Evolutionary conservation across 2,329 filamentous ascomycete species (phyloP), one percentile per base, ranked within the genome.

Genomic region (Whalleya microplaca): DNA sequence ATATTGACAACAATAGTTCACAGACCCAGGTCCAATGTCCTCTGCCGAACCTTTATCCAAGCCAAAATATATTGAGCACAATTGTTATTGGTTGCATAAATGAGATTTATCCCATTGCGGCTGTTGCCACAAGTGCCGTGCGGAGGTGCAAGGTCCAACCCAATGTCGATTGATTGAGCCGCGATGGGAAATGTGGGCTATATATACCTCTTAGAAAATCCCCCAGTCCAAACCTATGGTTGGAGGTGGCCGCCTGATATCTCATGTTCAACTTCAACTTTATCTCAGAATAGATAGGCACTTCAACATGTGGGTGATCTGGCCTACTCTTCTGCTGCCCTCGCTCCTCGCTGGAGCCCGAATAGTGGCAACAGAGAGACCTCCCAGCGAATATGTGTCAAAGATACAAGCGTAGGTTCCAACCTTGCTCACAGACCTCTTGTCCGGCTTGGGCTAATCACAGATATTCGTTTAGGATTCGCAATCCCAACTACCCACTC

Each of bases 401-500:
- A 66, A 65, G 54, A 62, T 62, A 46, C 56, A 69, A 42, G 52
- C 63, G 66, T 67, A 61, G 12, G 66, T 48, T 50, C 29, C 1
- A 42, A 29, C 51, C 9, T 18, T 48, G 29, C 16, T 16, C 29
- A 1, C 7, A 42, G 9, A 8, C 9, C 2, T 27, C 12, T 16
- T 23, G 14, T 47, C 14, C 20, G 55, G 5, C 40, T 45, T 41
- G 10, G 10, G 19, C 56, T 66, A 42, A 63, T 37, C 3, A 48
- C 57, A 4, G 14, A 4, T 10, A 51, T 52, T 21, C 8, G 10
- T 51, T 16, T 45, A 66, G 65, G 18, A 37, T 62, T 46, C 68
- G 68, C 23, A 70, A 70, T 51, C 67, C 66, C 16, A 45, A 21
- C 50, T 71, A 69, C 55, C 66, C 68, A 1, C 66, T 68, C 43